Conservation (phyloP, 345 rosid species). For the Populus simonii region DNA sequence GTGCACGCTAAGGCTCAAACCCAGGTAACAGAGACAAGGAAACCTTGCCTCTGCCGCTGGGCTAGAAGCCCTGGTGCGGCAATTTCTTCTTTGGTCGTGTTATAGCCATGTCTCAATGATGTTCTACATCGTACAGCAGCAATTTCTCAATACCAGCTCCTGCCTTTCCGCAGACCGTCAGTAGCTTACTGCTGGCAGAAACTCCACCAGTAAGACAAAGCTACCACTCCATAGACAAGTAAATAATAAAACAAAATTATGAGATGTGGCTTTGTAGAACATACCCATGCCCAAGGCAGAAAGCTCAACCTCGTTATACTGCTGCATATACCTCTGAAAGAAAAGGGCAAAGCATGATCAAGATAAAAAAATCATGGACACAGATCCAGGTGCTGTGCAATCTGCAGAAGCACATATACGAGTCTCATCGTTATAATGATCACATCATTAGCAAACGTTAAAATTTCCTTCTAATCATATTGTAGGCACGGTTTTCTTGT, state of each 20-base stretch:
- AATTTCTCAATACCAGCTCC: background rate
- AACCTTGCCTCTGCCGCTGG: no score
- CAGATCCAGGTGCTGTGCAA: background rate
- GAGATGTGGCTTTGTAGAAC: background rate
- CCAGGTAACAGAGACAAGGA: no score
- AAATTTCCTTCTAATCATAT: background rate
- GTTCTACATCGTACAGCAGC: background rate
- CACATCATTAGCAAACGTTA: background rate
- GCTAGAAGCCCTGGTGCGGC: no score
- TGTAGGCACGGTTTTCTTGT: background rate
- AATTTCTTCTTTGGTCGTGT: background rate
- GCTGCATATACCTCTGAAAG: conserved; percentile 83
- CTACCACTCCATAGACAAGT: background rate
- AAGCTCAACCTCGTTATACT: conserved; percentile 84
- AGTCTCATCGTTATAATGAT: background rate
- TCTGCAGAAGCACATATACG: background rate
- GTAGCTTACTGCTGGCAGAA: background rate
- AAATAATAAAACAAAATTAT: background rate
- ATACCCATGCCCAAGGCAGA: conserved; percentile 96
- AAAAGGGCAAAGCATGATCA: background rate
- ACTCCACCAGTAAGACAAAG: background rate
- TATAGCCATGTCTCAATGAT: background rate
- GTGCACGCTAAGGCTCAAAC: no score
- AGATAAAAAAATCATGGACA: background rate
- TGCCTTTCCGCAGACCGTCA: background rate